These are phyloP conservation scores for Conoideocrella luteorostrata DNA, from an alignment of 2,329 filamentous ascomycete genomes.

Conservation along the genomic window DNA sequence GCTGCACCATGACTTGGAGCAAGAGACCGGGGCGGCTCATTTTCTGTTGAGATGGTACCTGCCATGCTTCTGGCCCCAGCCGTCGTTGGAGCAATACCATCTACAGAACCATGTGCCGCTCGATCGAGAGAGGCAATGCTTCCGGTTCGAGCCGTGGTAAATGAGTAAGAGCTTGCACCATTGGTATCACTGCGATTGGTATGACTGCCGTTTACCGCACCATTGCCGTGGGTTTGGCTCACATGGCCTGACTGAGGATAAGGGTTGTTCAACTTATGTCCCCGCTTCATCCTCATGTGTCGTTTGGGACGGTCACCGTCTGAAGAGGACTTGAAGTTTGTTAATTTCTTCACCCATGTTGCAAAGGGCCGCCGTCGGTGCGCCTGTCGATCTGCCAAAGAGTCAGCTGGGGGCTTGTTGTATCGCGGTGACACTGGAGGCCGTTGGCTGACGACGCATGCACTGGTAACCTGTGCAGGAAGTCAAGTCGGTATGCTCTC, in stretches of 20 bases:
- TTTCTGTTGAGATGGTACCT: slow-evolving; percentile 77
- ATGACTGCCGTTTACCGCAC: slow-evolving; percentile 13
- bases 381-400: slow-evolving; percentile 53
- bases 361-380: slow-evolving; percentile 80
- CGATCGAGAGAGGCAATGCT: slow-evolving; percentile 49
- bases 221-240: slow-evolving; percentile 18
- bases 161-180: slow-evolving; percentile 45
- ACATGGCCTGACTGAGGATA: slow-evolving; percentile 74
- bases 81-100: slow-evolving; percentile 50
- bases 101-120: slow-evolving; percentile 55
- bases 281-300: slow-evolving; percentile 46
- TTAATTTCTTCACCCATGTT: slow-evolving; percentile 89
- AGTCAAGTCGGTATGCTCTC: not conserved
- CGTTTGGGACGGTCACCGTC: slow-evolving; percentile 43
- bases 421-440: not conserved
- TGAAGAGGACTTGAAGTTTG: slow-evolving; percentile 74
- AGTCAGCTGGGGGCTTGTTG: slow-evolving; percentile 26
- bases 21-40: slow-evolving; percentile 66
- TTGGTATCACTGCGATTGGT: slow-evolving; percentile 17
- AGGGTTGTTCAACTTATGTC: slow-evolving; percentile 74
- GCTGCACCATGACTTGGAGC: slow-evolving; percentile 64
- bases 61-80: slow-evolving; percentile 67
- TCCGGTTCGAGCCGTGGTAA: slow-evolving; percentile 49
- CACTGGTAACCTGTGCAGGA: not conserved
- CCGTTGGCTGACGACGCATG: too few relatives aligned